Evolutionary conservation across 2,329 filamentous ascomycete genomes (phyloP).

Genomic region (Ilyonectria robusta): DNA sequence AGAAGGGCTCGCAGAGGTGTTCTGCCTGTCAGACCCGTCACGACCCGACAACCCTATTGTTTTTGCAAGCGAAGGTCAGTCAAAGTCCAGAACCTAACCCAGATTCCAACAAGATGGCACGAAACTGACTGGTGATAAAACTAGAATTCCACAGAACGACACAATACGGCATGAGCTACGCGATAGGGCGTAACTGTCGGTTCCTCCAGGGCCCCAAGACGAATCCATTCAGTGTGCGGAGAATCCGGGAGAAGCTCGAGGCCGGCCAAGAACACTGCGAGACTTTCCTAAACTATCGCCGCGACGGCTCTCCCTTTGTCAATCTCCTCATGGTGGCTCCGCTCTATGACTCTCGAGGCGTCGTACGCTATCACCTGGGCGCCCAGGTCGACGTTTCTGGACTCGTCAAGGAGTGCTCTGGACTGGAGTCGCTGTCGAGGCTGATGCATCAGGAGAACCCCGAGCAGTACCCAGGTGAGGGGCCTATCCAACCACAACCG

Average conservation of each 20-base stretch:
- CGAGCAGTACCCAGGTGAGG: slow-evolving; percentile 40
- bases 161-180: slow-evolving; percentile 81
- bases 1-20: slow-evolving; percentile 82
- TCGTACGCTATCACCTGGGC: slow-evolving; percentile 77
- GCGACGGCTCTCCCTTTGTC: slow-evolving; percentile 84
- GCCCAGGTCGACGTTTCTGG: slow-evolving; percentile 81
- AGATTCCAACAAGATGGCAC: background rate
- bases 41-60: slow-evolving; percentile 82
- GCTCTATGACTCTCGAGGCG: slow-evolving; percentile 76
- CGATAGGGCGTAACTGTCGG: slow-evolving; percentile 82
- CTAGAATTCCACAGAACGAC: slow-evolving; percentile 81
- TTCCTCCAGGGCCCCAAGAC: slow-evolving; percentile 84
- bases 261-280: slow-evolving; percentile 80
- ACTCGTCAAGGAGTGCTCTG: slow-evolving; percentile 75
- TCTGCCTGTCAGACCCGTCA: slow-evolving; percentile 82
- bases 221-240: slow-evolving; percentile 71
- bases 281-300: slow-evolving; percentile 82
- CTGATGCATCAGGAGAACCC: slow-evolving; percentile 54
- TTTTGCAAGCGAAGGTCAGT: slow-evolving; percentile 79
- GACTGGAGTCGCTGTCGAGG: slow-evolving; percentile 72
- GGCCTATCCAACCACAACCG: slow-evolving; percentile 13
- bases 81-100: fast-evolving
- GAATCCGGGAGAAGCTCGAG: slow-evolving; percentile 73
- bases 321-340: slow-evolving; percentile 83
- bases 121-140: slow-evolving; percentile 2